phyloP scores from a whole-genome alignment of 371 early-diverging fungal species.

The Mortierella sp. region DNA sequence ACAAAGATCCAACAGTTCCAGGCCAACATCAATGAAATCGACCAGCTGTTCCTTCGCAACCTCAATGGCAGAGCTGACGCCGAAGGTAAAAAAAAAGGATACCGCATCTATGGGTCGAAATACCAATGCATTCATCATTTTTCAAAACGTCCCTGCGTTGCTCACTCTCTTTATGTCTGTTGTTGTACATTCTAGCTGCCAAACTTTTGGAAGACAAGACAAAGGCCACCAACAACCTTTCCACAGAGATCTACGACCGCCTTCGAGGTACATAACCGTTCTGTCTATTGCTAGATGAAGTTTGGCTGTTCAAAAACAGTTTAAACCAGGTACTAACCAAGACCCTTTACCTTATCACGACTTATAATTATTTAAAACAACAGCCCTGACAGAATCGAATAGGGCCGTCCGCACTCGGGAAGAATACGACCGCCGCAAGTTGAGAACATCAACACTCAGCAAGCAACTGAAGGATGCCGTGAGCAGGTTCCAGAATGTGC shows the following conservation, averaged over 20 bases:
- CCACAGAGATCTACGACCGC: constrained; percentile 50
- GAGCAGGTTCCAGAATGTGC: constrained; percentile 34
- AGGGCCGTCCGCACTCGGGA: constrained; percentile 36
- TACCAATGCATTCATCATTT: background rate
- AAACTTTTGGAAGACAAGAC: constrained; percentile 38
- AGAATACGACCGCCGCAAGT: constrained; percentile 47
- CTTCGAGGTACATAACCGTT: constrained; percentile 28
- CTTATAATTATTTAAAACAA: background rate
- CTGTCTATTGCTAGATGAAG: background rate
- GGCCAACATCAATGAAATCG: constrained; percentile 37
- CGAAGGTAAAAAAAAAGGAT: constrained; percentile 13
- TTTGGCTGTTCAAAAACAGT: background rate
- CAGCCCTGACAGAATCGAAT: constrained; percentile 42
- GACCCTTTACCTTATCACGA: background rate
- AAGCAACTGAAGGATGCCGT: constrained; percentile 53
- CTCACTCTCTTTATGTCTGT: background rate
- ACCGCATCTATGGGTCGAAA: background rate
- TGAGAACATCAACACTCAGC: constrained; percentile 50
- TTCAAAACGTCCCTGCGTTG: too few relatives aligned
- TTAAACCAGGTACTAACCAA: background rate
- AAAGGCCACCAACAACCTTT: constrained; percentile 33
- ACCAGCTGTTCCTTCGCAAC: constrained; percentile 34
- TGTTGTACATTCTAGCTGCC: constrained; percentile 4
- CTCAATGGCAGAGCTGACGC: constrained; percentile 19
- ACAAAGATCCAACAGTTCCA: constrained; percentile 51